These are phyloP conservation scores for Solanum hybrid DNA, from an alignment of 305 asterid species.

Conservation along the genomic window DNA sequence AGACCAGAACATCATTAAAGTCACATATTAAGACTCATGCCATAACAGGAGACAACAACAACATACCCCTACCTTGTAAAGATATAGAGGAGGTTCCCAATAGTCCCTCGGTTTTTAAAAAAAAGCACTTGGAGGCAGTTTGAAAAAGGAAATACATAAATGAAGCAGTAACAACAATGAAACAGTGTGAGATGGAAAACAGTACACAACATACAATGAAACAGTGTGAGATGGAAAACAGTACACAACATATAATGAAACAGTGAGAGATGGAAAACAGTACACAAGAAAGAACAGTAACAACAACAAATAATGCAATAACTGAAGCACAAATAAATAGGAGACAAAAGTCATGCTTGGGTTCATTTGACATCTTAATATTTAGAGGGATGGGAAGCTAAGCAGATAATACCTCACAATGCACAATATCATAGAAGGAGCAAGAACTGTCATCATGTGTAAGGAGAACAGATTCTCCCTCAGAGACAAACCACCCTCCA, in stretches of 20 bases:
- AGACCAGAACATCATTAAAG: background rate
- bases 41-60: background rate
- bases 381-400: background rate
- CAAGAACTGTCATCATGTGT: slow-evolving; percentile 88
- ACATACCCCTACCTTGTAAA: background rate
- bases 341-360: background rate
- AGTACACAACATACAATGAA: background rate
- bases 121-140: background rate
- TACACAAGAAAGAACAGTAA: background rate
- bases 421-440: slow-evolving; percentile 68
- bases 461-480: slow-evolving; percentile 83
- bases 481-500: slow-evolving; percentile 95
- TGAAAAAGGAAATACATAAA: background rate
- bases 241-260: background rate
- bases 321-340: background rate
- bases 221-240: background rate
- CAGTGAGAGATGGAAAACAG: background rate
- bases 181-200: background rate
- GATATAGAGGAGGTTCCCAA: background rate
- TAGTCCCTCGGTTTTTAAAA: background rate
- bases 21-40: background rate
- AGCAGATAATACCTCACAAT: slow-evolving; percentile 51
- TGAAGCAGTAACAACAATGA: background rate
- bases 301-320: background rate
- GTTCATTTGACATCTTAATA: background rate